phyloP scores from a whole-genome alignment of 78 protist species.

The Dictyostelium capitatum region DNA sequence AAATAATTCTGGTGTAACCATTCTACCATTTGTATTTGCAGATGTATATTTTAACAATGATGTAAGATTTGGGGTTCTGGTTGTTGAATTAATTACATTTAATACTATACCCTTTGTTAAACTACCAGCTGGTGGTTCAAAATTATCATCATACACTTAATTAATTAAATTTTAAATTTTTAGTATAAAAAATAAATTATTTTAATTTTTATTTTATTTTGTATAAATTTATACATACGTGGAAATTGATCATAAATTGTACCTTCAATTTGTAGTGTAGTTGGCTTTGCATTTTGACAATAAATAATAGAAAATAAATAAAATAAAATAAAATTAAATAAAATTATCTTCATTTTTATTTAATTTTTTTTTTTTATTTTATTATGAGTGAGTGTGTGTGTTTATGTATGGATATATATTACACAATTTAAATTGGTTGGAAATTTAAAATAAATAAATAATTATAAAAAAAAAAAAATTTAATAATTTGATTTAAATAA shows the following conservation, averaged over 20 bases:
- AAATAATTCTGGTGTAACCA: neutral
- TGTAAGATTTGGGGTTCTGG: neutral
- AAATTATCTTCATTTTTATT: neutral
- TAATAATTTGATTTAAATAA: no score
- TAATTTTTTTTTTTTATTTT: neutral
- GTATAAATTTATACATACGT: neutral
- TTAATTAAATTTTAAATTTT: no score
- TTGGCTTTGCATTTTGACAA: neutral
- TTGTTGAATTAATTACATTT: neutral
- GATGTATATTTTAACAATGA: neutral
- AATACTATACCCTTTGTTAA: constrained; percentile 32
- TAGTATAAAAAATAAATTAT: no score
- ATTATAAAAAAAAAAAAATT: no score
- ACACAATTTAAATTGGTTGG: no score
- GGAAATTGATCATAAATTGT: constrained; percentile 40
- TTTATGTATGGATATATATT: no score
- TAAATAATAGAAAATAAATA: neutral
- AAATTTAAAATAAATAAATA: no score
- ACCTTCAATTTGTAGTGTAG: neutral
- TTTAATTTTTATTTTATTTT: neutral
- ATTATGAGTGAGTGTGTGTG: no score
- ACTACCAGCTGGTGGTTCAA: constrained; percentile 21
- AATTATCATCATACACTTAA: neutral
- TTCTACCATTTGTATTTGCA: neutral
- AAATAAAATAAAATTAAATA: neutral